A percentile compares a stretch with the other conserved stretches of the same genome.
phyloP scores from a whole-genome alignment of 768 basidiomycete species.

The Suillus subluteus region DNA sequence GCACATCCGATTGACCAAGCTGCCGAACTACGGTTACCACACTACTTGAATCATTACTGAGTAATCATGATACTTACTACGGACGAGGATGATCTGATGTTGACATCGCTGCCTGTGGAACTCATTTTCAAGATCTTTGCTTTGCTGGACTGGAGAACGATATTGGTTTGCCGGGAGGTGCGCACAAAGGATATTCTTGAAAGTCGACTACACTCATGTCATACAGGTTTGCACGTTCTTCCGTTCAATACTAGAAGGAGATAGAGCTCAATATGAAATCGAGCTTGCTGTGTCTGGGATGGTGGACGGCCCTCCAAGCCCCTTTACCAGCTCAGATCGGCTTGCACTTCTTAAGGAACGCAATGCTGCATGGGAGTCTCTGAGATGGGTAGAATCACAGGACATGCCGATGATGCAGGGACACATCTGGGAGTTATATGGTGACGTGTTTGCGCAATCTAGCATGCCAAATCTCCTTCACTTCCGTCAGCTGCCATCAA shows the following conservation, averaged over 20 bases:
- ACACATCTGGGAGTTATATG: conserved; percentile 60
- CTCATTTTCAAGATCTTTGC: conserved; percentile 27
- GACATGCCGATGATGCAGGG: conserved; percentile 46
- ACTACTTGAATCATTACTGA: background rate
- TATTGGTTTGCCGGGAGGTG: conserved; percentile 35
- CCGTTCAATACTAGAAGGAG: conserved; percentile 27
- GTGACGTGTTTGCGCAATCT: conserved; percentile 56
- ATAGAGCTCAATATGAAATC: conserved; percentile 44
- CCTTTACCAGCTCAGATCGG: conserved; percentile 34
- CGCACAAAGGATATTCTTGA: conserved; percentile 4
- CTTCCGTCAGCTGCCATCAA: conserved; percentile 55
- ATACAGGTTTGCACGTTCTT: conserved; percentile 39
- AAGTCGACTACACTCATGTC: background rate
- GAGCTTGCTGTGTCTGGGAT: conserved; percentile 50
- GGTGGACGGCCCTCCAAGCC: conserved; percentile 39
- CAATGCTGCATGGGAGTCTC: conserved; percentile 43
- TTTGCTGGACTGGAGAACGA: conserved; percentile 23
- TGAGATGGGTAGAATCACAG: conserved; percentile 38
- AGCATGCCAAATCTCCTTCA: conserved; percentile 30
- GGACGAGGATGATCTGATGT: conserved; percentile 13
- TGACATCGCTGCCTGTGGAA: conserved; percentile 26
- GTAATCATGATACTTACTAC: background rate
- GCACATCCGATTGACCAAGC: background rate
- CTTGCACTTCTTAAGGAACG: conserved; percentile 43
- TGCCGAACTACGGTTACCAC: background rate